Percentiles rank a stretch among this genome's conserved stretches.
These are phyloP conservation scores for Blastobotrys serpentis DNA, from an alignment of 1,139 yeast genomes.

Conservation along the genomic window DNA sequence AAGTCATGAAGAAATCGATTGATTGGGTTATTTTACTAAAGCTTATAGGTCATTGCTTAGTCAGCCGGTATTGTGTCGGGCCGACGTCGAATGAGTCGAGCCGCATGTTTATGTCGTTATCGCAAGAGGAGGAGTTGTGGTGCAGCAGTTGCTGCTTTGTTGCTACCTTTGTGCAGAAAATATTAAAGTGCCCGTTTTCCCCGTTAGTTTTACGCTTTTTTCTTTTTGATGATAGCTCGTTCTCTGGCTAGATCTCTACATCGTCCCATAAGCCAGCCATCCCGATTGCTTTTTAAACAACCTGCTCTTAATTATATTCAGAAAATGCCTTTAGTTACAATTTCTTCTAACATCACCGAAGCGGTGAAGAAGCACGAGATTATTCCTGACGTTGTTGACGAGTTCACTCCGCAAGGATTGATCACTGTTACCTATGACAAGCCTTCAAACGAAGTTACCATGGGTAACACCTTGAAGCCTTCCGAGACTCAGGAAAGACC, in stretches of 20 bases:
- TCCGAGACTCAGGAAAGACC: conserved; percentile 68
- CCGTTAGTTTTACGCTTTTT: neutral
- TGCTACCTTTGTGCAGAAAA: conserved; percentile 2
- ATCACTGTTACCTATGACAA: conserved; percentile 48
- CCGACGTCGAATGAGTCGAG: neutral
- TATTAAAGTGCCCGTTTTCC: conserved; percentile 4
- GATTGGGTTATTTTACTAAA: too few species aligned
- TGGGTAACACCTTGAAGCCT: conserved; percentile 72
- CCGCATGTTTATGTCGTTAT: neutral
- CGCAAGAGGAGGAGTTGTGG: too few species aligned
- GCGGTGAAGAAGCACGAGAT: conserved; percentile 59
- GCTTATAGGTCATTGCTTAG: too few species aligned
- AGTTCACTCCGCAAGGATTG: conserved; percentile 39
- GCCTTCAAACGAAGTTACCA: conserved; percentile 63
- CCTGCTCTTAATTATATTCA: neutral
- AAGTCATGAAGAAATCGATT: too few species aligned
- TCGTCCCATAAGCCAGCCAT: conserved; percentile 1
- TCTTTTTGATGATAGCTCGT: neutral
- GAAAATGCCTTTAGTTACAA: conserved; percentile 44
- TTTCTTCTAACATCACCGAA: conserved; percentile 61
- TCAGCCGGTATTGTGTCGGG: neutral
- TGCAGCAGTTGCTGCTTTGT: neutral
- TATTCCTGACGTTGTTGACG: conserved; percentile 54
- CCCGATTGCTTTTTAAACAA: neutral
- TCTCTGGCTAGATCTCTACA: conserved; percentile 3